Evolutionary conservation across 2,329 filamentous ascomycete species (phyloP), one percentile per base, ranked within the genome.

Genomic region (Dothidotthia symphoricarpi): DNA sequence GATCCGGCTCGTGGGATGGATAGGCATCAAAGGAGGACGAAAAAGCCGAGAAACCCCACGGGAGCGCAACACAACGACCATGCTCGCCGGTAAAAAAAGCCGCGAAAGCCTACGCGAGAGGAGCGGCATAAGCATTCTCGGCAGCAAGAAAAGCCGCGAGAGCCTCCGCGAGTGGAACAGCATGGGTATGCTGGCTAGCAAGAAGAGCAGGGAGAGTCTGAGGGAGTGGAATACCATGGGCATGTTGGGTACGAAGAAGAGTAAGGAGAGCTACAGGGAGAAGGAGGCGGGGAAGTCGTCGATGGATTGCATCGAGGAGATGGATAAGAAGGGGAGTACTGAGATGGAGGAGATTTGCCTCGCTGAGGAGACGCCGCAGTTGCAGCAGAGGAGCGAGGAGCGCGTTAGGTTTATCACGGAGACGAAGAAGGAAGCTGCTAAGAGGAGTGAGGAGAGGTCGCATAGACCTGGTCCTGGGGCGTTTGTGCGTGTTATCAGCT

Each of bases 401-500:
- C 35, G 28, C 8, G 36, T n/a, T n/a, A n/a, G n/a, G n/a, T n/a
- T n/a, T n/a, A n/a, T n/a, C n/a, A n/a, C n/a, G n/a, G n/a, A n/a
- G 12, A 24, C 12, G 2, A 34, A 39, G 45, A 24, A 39, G 19
- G 41, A 45, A 16, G 43, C 36, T 28, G 49, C 44, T 39, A 55
- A 53, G 32, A 51, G 47, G 40, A 48, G 45, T 32, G 53, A 53
- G 44, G 51, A 41, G 39, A 48, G 43, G 28, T 41, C 51, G 12
- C n/a, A n/a, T n/a, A n/a, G n/a, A n/a, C n/a, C n/a, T n/a, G n/a
- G n/a, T n/a, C n/a, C n/a, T n/a, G 56, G 53, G 32, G 54, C 52
- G 8, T 63, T 65, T 41, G 52, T 61, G 7, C 59, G 58, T 39
- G 60, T 50, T 11, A 45, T 66, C 35, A 64, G 57, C 27, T 66